Base-by-base conservation (phyloP, 2,329 filamentous ascomycete species). In the Paecilomyces sp. region DNA sequence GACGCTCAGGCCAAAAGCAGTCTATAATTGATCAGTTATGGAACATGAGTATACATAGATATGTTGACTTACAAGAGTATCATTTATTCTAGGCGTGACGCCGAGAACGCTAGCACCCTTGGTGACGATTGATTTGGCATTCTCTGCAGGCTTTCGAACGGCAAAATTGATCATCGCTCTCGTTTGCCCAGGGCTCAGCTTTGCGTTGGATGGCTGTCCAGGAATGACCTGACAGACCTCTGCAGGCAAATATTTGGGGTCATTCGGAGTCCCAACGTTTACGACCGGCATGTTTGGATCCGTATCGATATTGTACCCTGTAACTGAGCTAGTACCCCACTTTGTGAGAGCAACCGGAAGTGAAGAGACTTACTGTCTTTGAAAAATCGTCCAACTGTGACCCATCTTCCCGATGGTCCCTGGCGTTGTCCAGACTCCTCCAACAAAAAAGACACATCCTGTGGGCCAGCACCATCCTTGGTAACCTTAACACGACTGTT, bases 151-250 rank as follows among this genome's bases (percentile, higher is more conserved):
- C 0, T 76, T 75, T 1, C 88, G 82, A 60, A 87, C 89, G 3
- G 90, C 88, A 68, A 90, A 89, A 0, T 75, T 74, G 57, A 92
- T 85, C 88, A 93, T 91, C 0, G 75, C 66, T 0, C 81, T 79
- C 0, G 87, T 88, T 66, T 92, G 86, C 0, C 77, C 70, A 0
- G 78, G 75, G 1, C 69, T 78, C 25, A 90, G 76, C 62, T 85
- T 84, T 6, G 81, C 77, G 52, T 81, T 83, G 55, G 85, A 79
- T 0, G 80, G 69, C 65, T 92, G 89, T 0, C 88, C 88, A 0
- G 82, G 79, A 2, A 85, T 65, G 5, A 92, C 80, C 2, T 74
- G 71, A 60, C 88, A 85, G 3, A 86, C 73, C 67, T 92, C 87
- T 0, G 84, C 81, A 0, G 88, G 87, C 54, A 88, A 72, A 64